Base-by-base conservation (phyloP, 345 rosid species). In the Stellera chamaejasme region DNA sequence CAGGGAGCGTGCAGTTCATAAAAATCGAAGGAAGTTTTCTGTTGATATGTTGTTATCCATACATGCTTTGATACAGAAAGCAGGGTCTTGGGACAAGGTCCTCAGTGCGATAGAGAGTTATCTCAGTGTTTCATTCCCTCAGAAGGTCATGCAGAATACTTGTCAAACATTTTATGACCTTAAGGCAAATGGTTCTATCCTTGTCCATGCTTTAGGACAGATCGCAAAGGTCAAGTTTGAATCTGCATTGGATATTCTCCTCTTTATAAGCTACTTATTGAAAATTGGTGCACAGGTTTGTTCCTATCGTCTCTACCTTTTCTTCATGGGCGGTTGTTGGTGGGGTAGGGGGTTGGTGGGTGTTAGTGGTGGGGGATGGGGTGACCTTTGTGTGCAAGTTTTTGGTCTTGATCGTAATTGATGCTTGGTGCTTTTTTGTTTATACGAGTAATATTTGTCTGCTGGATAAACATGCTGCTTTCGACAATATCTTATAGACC, bases 141-240 rank as follows among this genome's bases (percentile, higher is more conserved):
- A 59, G 67, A 93, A 87, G 66, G 68, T 63, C 56, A 61, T 66
- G 52, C 81, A 82, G 55, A 70, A 70, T 27, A 41, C 67, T 60
- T 79, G 67, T 64, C 73, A 73, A 61, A 76, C 68, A 66, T 65
- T 64, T 66, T 63, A 75, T 65, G 72, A 71, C 62, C 72, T 73
- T 71, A 67, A 77, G 52, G 66, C 65, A 48, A 61, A 75, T 55
- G 39, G 39, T 32, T 68, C 78, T 62, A 67, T 83, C 62, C 56
- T 87, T 66, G 79, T 86, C 65, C 97, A 84, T 69, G 85, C 97
- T 47, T 72, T 85, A 66, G 75, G 88, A 56, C 99, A 87, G 80
- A 79, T 84, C 77, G 85, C 81, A 13, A 82, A 76, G 77, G 71
- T 69, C 55, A 93, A 89, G 96, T 82, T 89, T 72, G 97, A 89